Conservation (phyloP, 1,284 basidiomycete species). For the Ustilago xerochloae region DNA sequence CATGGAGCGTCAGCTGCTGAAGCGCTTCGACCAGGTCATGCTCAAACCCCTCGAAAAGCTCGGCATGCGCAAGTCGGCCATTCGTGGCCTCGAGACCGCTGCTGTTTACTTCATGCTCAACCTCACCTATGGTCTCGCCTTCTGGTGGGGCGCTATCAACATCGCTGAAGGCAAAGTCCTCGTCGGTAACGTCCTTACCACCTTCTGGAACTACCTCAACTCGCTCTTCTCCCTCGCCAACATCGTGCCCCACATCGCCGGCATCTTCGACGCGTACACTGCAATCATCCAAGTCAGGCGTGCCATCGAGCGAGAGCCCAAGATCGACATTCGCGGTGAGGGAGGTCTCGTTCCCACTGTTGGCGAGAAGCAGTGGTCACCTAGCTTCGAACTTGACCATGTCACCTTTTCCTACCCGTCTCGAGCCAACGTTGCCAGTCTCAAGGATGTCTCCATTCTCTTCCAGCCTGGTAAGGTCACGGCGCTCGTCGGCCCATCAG, state of each 20-base stretch:
- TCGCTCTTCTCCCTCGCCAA: slow-evolving; percentile 63
- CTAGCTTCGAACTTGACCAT: slow-evolving; percentile 53
- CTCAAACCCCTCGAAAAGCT: slow-evolving; percentile 65
- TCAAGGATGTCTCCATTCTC: slow-evolving; percentile 53
- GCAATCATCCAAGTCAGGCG: slow-evolving; percentile 54
- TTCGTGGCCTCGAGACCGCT: slow-evolving; percentile 57
- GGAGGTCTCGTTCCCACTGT: slow-evolving; percentile 33
- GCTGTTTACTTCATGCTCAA: slow-evolving; percentile 59
- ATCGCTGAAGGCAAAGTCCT: slow-evolving; percentile 46
- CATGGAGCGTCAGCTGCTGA: slow-evolving; percentile 64
- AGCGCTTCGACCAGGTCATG: slow-evolving; percentile 66
- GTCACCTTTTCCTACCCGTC: slow-evolving; percentile 65
- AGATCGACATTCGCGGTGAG: slow-evolving; percentile 61
- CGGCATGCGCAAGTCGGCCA: slow-evolving; percentile 61
- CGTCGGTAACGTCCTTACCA: slow-evolving; percentile 54
- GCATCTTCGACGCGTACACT: slow-evolving; percentile 56
- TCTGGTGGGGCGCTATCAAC: slow-evolving; percentile 60
- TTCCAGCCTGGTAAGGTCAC: slow-evolving; percentile 63
- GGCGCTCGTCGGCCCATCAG: slow-evolving; percentile 67
- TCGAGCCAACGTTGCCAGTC: slow-evolving; percentile 53
- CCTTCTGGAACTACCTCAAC: slow-evolving; percentile 65
- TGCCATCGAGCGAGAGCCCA: slow-evolving; percentile 61
- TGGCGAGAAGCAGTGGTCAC: slow-evolving; percentile 30
- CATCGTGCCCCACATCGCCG: slow-evolving; percentile 61
- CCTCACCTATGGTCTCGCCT: slow-evolving; percentile 52